A percentile compares a stretch with the other conserved stretches of the same genome.
Conservation (phyloP, 1,284 basidiomycete species). For the Cutaneotrichosporon sp. region DNA sequence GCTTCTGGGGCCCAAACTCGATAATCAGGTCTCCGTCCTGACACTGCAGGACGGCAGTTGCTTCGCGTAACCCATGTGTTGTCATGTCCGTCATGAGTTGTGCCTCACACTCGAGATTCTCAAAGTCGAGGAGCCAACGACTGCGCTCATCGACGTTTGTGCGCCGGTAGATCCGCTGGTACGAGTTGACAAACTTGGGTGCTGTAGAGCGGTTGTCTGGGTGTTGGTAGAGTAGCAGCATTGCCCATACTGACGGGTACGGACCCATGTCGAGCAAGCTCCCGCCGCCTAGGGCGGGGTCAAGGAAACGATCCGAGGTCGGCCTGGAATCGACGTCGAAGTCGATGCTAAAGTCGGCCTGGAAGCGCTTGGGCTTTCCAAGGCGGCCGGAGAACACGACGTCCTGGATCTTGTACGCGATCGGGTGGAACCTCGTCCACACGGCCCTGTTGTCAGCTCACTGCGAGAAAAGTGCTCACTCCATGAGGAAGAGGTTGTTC, state of each 20-base stretch:
- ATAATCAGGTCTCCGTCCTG: constrained; percentile 29
- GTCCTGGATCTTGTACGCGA: constrained; percentile 47
- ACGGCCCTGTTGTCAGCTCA: constrained; percentile 53
- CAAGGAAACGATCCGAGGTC: constrained; percentile 59
- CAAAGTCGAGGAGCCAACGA: constrained; percentile 70
- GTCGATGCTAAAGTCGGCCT: constrained; percentile 69
- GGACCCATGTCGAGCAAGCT: constrained; percentile 78
- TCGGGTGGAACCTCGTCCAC: constrained; percentile 52
- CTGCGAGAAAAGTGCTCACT: constrained; percentile 64
- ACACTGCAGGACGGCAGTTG: constrained; percentile 24
- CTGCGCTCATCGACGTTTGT: constrained; percentile 78
- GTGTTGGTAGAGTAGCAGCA: constrained; percentile 74
- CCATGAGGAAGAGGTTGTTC: constrained; percentile 79
- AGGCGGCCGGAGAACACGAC: constrained; percentile 44
- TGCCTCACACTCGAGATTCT: constrained; percentile 40
- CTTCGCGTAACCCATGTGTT: constrained; percentile 13
- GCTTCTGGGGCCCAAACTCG: constrained; percentile 24
- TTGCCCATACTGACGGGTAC: constrained; percentile 81
- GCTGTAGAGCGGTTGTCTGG: constrained; percentile 64
- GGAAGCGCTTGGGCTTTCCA: constrained; percentile 50
- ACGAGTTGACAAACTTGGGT: constrained; percentile 55
- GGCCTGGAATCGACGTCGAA: constrained; percentile 67
- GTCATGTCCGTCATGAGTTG: constrained; percentile 32
- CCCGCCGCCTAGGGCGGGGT: constrained; percentile 79
- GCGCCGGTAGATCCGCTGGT: constrained; percentile 58